phyloP scores from a whole-genome alignment of 768 basidiomycete species.

The Panellus pusillus region DNA sequence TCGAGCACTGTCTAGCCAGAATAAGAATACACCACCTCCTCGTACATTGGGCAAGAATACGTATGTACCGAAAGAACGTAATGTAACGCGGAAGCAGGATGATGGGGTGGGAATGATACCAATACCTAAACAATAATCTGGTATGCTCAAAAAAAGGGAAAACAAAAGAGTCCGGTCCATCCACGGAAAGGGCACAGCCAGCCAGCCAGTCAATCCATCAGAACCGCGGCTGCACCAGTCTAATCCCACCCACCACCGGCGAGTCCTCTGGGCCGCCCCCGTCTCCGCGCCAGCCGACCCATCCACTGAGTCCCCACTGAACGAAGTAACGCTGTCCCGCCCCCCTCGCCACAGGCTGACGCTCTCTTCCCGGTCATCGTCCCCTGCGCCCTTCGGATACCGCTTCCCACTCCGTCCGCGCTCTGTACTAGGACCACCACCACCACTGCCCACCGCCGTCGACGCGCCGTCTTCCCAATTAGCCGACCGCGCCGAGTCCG shows the following conservation, averaged over 20 bases:
- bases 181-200: too few relatives aligned
- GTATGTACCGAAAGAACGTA: too few relatives aligned
- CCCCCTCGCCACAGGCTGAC: conserved; percentile 47
- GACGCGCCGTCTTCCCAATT: conserved; percentile 38
- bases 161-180: too few relatives aligned
- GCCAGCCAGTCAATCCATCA: conserved; percentile 1
- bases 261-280: conserved; percentile 1
- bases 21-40: too few relatives aligned
- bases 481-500: conserved; percentile 47
- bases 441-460: conserved; percentile 14
- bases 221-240: conserved; percentile 37
- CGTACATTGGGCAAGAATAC: too few relatives aligned
- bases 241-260: conserved; percentile 32
- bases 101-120: too few relatives aligned
- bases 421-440: conserved; percentile 21
- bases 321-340: conserved; percentile 23
- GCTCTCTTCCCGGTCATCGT: conserved; percentile 64
- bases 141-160: too few relatives aligned
- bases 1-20: too few relatives aligned
- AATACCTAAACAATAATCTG: too few relatives aligned
- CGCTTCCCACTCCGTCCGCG: conserved; percentile 40
- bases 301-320: too few relatives aligned
- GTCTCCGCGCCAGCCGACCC: conserved; percentile 14
- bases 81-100: too few relatives aligned
- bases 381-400: conserved; percentile 49